A percentile compares a stretch with the other conserved stretches of the same genome.
These are phyloP conservation scores for Hypericum androsaemum DNA, from an alignment of 345 rosid genomes.

Conservation along the genomic window DNA sequence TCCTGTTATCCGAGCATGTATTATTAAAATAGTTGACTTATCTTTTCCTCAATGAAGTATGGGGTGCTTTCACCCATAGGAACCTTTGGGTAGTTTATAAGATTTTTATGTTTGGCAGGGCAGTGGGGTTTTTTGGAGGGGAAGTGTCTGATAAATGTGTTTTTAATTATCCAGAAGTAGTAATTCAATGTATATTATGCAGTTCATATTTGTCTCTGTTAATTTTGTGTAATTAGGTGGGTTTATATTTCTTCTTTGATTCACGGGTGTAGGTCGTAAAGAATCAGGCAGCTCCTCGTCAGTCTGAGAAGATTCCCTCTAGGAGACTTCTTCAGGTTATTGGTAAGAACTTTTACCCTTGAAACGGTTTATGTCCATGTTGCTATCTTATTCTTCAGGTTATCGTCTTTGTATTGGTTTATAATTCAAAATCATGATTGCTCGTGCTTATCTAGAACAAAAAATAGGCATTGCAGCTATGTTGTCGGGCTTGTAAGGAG, in stretches of 20 bases:
- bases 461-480: not conserved
- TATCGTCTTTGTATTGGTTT: not conserved
- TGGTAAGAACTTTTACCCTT: slow-evolving; percentile 37
- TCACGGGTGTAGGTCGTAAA: slow-evolving; percentile 42
- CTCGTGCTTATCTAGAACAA: too few relatives aligned
- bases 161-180: too few relatives aligned
- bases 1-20: too few relatives aligned
- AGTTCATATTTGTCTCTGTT: not conserved
- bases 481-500: too few relatives aligned
- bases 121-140: too few relatives aligned
- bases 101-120: too few relatives aligned
- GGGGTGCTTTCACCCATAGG: too few relatives aligned
- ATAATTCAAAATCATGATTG: too few relatives aligned
- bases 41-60: too few relatives aligned
- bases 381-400: not conserved
- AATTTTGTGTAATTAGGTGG: not conserved
- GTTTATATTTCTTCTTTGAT: not conserved
- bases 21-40: too few relatives aligned
- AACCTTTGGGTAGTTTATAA: too few relatives aligned
- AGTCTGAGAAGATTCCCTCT: slow-evolving; percentile 50
- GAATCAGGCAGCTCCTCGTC: slow-evolving; percentile 51
- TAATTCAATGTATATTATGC: not conserved
- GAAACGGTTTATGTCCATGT: not conserved
- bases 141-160: too few relatives aligned
- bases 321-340: slow-evolving; percentile 74